Evolutionary conservation across 257 asterid genomes (phyloP).

Genomic region (Echites panduratus): DNA sequence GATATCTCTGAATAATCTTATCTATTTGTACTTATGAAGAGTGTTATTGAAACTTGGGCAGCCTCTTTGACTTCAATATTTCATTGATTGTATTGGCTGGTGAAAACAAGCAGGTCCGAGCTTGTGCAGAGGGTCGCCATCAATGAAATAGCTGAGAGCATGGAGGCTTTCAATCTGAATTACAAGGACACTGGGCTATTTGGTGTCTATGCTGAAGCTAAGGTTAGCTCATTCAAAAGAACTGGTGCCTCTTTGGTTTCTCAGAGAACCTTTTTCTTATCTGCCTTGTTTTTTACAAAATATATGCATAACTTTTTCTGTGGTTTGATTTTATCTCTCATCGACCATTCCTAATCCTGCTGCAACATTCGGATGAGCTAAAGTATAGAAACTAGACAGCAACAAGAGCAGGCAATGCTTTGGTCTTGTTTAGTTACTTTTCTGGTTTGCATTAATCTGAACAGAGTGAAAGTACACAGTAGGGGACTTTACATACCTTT

Average conservation of each 20-base stretch:
- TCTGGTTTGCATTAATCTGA: background rate
- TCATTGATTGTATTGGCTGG: slow-evolving; percentile 13
- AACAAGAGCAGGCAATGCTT: background rate
- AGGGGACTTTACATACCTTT: background rate
- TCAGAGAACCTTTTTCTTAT: background rate
- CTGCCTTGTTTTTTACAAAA: background rate
- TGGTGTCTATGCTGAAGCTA: slow-evolving; percentile 82
- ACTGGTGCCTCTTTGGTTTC: background rate
- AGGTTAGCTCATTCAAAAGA: slow-evolving; percentile 32
- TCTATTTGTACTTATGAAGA: background rate
- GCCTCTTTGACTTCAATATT: background rate
- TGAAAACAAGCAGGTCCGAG: slow-evolving; percentile 42
- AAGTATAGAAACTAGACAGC: background rate
- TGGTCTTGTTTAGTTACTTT: background rate
- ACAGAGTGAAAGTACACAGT: no score
- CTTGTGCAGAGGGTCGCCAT: slow-evolving; percentile 65
- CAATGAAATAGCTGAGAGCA: slow-evolving; percentile 72
- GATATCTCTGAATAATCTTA: background rate
- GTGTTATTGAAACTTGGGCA: background rate
- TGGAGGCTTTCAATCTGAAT: slow-evolving; percentile 83
- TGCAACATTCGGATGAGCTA: background rate
- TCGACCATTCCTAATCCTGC: background rate
- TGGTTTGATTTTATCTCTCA: background rate
- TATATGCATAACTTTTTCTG: no score
- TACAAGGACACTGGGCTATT: slow-evolving; percentile 87